Evolutionary conservation across 2,329 filamentous ascomycete species (phyloP), one percentile per base, ranked within the genome.

Genomic region (Fusarium lateritium): DNA sequence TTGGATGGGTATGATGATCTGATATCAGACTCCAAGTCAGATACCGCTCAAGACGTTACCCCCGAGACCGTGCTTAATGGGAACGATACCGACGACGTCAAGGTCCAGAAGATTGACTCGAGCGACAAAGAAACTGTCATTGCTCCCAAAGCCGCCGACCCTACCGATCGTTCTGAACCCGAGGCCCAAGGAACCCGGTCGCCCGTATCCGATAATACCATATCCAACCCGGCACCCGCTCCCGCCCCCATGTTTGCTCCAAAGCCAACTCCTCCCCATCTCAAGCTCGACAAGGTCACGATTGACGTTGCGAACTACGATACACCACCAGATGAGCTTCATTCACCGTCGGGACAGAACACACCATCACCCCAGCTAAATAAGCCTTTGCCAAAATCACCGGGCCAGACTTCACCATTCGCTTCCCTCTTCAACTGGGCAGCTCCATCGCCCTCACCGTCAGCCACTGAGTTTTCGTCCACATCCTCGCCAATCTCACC

Each of bases 371-470:
- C 81, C 10, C 80, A 84, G 67, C 81, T 85, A 42, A 85, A 87
- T 76, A 88, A 87, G 68, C 85, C 85, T 26, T 74, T 87, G 6
- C 86, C 86, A 13, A 87, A 82, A 67, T 88, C 86, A 8, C 86
- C 87, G 4, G 78, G 78, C 56, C 85, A 61, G 76, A 77, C 69
- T 79, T 86, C 56, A 77, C 86, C 75, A 77, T 80, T 88, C 66
- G 83, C 83, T 54, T 81, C 78, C 31, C 82, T 88, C 70, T 88
- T 89, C 73, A 84, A 83, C 72, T 89, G 87, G 87, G 75, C 74
- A 47, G 80, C 80, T 54, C 78, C 79, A 43, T 83, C 84, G 34
- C 81, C 84, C 47, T 83, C 84, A 36, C 81, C 84, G 10, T 82
- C 84, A 21, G 78, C 77, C 47, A 85, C 84, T 19, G 84, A 87